Percentiles rank a stretch among this genome's conserved stretches.
Conservation (phyloP, 129 eudicot genomes). For the Flaveria bidentis region DNA sequence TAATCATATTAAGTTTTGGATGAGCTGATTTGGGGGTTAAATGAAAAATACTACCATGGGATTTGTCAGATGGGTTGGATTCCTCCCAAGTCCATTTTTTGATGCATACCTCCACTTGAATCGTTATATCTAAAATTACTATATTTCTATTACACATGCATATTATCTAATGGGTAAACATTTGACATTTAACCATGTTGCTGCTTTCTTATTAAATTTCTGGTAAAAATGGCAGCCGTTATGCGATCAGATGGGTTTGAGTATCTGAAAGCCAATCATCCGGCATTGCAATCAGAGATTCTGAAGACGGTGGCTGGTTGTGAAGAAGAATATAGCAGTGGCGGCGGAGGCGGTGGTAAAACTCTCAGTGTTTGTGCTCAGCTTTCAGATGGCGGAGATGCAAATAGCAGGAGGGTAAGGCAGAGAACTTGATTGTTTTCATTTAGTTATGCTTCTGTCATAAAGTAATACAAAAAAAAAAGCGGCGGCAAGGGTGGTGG, state of each 20-base stretch:
- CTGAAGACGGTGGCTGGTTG: slow-evolving; percentile 80
- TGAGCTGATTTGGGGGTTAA: too few species aligned
- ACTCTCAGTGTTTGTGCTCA: slow-evolving; percentile 79
- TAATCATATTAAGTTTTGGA: not conserved
- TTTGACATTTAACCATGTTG: not conserved
- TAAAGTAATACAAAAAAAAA: not conserved
- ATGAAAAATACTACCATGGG: too few species aligned
- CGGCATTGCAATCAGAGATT: slow-evolving; percentile 77
- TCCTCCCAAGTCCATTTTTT: not conserved
- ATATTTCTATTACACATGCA: not conserved
- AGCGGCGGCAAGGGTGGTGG: not conserved
- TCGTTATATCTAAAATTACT: not conserved
- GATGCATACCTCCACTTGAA: not conserved
- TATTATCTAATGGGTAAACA: not conserved
- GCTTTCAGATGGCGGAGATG: slow-evolving; percentile 75
- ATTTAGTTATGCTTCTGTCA: slow-evolving; percentile 17
- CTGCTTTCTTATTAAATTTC: not conserved
- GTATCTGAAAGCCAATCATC: slow-evolving; percentile 69
- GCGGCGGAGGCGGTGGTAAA: slow-evolving; percentile 80
- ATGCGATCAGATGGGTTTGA: slow-evolving; percentile 90
- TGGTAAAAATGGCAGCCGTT: slow-evolving; percentile 64
- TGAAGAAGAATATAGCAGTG: slow-evolving; percentile 76
- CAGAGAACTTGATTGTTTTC: slow-evolving; percentile 57
- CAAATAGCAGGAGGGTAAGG: slow-evolving; percentile 81
- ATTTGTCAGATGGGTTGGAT: slow-evolving; percentile 4